Percentiles rank a stretch among this genome's conserved stretches.
Evolutionary conservation across 176 grass and related monocot species (phyloP).

Genomic region (Phoenix roebelenii): DNA sequence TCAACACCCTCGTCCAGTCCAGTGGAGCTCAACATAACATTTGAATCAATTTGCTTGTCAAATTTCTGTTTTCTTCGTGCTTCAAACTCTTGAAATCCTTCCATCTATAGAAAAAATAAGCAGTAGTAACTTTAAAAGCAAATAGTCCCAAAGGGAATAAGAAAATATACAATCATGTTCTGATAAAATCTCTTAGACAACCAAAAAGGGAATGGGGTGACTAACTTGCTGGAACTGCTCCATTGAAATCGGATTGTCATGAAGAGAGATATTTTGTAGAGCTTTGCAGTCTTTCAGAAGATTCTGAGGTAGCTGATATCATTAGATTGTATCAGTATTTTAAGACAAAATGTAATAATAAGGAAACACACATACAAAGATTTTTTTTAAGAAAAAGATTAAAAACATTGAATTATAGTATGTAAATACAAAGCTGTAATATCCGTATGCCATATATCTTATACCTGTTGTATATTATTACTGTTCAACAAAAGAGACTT

Average conservation of each 20-base stretch:
- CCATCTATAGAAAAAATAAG: slow-evolving; percentile 45
- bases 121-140: too few relatives aligned
- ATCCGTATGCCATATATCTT: too few relatives aligned
- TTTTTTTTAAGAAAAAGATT: too few relatives aligned
- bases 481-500: slow-evolving; percentile 71
- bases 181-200: too few relatives aligned
- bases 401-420: too few relatives aligned
- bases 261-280: slow-evolving; percentile 78
- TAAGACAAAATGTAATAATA: neutral
- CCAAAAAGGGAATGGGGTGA: neutral
- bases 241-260: slow-evolving; percentile 79
- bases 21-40: slow-evolving; percentile 83
- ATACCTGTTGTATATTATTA: slow-evolving; percentile 76
- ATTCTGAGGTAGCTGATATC: slow-evolving; percentile 59
- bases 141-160: too few relatives aligned
- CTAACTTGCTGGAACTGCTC: slow-evolving; percentile 72
- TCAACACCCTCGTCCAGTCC: slow-evolving; percentile 82
- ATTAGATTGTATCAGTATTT: slow-evolving; percentile 9
- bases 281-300: slow-evolving; percentile 72
- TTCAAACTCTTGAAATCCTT: slow-evolving; percentile 80
- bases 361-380: too few relatives aligned
- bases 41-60: slow-evolving; percentile 92
- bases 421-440: too few relatives aligned
- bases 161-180: too few relatives aligned
- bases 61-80: slow-evolving; percentile 71